Percentiles rank a stretch among this genome's conserved stretches.
Evolutionary conservation across 1,284 basidiomycete species (phyloP).

Genomic region (Hypsizygus ulmarius): DNA sequence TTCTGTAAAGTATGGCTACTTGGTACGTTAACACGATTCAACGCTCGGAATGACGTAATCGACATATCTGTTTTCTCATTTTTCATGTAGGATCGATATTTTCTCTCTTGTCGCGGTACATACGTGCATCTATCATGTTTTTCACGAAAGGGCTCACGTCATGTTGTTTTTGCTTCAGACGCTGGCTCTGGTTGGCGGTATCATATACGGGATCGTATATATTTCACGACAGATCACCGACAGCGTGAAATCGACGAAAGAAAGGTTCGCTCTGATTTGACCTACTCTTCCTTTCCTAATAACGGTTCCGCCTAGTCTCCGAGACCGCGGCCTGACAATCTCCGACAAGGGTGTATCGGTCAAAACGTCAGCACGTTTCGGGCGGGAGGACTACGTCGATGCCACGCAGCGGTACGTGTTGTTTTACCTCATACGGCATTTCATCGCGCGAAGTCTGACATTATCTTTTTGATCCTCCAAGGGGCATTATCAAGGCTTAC

Average conservation of each 20-base stretch:
- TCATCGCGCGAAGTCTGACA: not conserved
- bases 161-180: constrained; percentile 33
- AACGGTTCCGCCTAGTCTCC: constrained; percentile 39
- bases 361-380: constrained; percentile 57
- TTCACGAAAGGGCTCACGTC: not conserved
- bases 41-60: too few species aligned
- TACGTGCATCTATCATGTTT: not conserved
- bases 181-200: constrained; percentile 39
- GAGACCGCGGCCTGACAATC: constrained; percentile 52
- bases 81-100: constrained; percentile 35
- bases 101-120: constrained; percentile 38
- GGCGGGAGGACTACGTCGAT: constrained; percentile 63
- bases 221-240: constrained; percentile 36
- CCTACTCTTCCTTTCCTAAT: not conserved
- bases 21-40: too few species aligned
- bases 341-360: constrained; percentile 58
- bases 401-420: constrained; percentile 63
- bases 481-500: constrained; percentile 41
- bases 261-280: constrained; percentile 35
- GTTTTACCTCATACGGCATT: not conserved
- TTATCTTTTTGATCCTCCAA: constrained; percentile 16
- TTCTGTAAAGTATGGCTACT: too few species aligned
- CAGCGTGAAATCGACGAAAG: constrained; percentile 43
- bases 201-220: constrained; percentile 39
- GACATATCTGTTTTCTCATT: not conserved